Evolutionary conservation across 2,329 filamentous ascomycete genomes (phyloP).

Genomic region (Alternaria rosae): DNA sequence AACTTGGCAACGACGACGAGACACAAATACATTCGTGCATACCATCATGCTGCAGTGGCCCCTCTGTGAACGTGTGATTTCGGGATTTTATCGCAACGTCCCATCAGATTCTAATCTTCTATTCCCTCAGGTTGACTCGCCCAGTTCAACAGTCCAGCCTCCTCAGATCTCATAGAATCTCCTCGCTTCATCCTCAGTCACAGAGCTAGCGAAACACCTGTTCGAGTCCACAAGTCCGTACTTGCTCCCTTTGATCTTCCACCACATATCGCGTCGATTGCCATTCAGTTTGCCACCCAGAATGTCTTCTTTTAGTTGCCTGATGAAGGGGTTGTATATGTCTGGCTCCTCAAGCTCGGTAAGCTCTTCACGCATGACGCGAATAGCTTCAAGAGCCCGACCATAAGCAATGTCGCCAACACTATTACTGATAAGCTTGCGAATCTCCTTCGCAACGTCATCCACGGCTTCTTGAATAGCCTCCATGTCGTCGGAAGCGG

Average conservation of each 20-base stretch:
- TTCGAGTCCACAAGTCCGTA: constrained; percentile 76
- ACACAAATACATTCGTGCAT: neutral
- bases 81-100: too few relatives aligned
- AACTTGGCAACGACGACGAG: neutral
- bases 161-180: constrained; percentile 40
- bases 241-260: constrained; percentile 68
- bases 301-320: constrained; percentile 74
- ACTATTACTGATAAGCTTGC: constrained; percentile 72
- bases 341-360: constrained; percentile 76
- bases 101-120: too few relatives aligned
- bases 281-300: constrained; percentile 75
- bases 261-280: constrained; percentile 85
- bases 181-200: constrained; percentile 74
- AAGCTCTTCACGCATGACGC: constrained; percentile 80
- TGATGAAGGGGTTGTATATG: constrained; percentile 78
- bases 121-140: neutral
- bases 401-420: constrained; percentile 79
- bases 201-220: constrained; percentile 68
- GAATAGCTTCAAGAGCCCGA: constrained; percentile 76
- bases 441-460: constrained; percentile 77
- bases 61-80: neutral
- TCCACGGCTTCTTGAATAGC: constrained; percentile 72
- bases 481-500: constrained; percentile 64
- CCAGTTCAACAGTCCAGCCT: neutral
- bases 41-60: neutral